Percentiles rank a stretch among this genome's conserved stretches.
Conservation (phyloP, 148 eudicot genomes). For the Chenopodium quinoa region DNA sequence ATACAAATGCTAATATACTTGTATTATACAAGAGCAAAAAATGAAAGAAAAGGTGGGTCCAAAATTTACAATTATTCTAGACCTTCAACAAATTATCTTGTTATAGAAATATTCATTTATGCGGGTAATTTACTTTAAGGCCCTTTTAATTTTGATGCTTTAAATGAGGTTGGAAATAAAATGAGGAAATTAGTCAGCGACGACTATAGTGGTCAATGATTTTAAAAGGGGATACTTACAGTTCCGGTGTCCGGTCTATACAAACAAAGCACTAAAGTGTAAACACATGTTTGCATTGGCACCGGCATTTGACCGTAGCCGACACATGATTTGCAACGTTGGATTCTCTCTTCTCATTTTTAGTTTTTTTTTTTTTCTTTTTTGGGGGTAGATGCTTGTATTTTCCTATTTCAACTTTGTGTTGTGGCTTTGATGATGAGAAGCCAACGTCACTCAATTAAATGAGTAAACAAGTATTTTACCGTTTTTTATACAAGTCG, state of each 20-base stretch:
- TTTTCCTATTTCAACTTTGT: too few relatives aligned
- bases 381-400: too few relatives aligned
- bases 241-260: slow-evolving; percentile 15
- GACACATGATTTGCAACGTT: slow-evolving; percentile 23
- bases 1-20: too few relatives aligned
- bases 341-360: background rate
- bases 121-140: background rate
- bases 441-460: background rate
- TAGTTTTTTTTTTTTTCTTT: too few relatives aligned
- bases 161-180: background rate
- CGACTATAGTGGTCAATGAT: slow-evolving; percentile 16
- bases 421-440: background rate
- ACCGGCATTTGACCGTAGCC: slow-evolving; percentile 40
- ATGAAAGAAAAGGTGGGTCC: slow-evolving; percentile 1
- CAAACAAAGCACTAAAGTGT: slow-evolving; percentile 3
- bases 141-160: background rate
- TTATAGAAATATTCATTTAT: background rate
- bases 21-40: background rate
- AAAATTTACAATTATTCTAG: background rate
- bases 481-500: too few relatives aligned
- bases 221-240: background rate
- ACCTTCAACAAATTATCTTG: background rate
- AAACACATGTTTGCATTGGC: slow-evolving; percentile 25
- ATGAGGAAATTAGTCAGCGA: slow-evolving; percentile 23
- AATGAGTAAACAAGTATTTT: too few relatives aligned